Evolutionary conservation across 495 filamentous ascomycete species (phyloP), one percentile per base, ranked within the genome.

Genomic region (Bacidia rubella): DNA sequence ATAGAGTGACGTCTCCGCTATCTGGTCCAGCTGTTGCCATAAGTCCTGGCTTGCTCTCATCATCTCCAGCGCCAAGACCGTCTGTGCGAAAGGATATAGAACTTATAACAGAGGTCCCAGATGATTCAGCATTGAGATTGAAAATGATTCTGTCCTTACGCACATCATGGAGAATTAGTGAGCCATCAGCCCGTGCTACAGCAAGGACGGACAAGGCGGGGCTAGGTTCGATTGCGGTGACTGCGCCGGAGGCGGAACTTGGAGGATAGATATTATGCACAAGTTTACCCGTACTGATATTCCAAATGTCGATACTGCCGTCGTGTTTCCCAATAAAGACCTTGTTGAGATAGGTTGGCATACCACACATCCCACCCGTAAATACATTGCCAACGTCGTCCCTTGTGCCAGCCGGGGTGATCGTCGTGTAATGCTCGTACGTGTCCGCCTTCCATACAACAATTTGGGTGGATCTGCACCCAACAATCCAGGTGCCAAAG

Each of bases 281-380:
- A 24, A 94, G 72, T 62, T 89, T 93, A 17, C 86, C 87, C 19
- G 84, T 90, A 62, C 82, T 89, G 49, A 97, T 67, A 62, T 99
- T 99, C 93, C 93, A 97, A 49, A 99, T 90, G 62, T 97, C 90
- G 19, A 96, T 78, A 63, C 76, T 79, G n/a, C 93, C 92, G 62
- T 96, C 87, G 53, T 72, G 74, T 54, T 86, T 79, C 3, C 87
- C 92, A 29, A 85, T 82, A 51, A 97, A 86, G 25, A 99, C 74
- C 67, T 99, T 99, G 72, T 97, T 99, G 22, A 97, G 68, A 66
- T 84, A 97, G 0, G 90, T 95, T 12, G 89, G 87, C 83, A 95
- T 85, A 61, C 76, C 90, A 62, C 74, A 80, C 44, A 94, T 73
- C 27, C 79, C 74, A 7, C 85, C 83, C 0, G 83, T 85, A 21